These are phyloP conservation scores for Cucumis hystrix DNA, from an alignment of 306 rosid species.

Conservation along the genomic window DNA sequence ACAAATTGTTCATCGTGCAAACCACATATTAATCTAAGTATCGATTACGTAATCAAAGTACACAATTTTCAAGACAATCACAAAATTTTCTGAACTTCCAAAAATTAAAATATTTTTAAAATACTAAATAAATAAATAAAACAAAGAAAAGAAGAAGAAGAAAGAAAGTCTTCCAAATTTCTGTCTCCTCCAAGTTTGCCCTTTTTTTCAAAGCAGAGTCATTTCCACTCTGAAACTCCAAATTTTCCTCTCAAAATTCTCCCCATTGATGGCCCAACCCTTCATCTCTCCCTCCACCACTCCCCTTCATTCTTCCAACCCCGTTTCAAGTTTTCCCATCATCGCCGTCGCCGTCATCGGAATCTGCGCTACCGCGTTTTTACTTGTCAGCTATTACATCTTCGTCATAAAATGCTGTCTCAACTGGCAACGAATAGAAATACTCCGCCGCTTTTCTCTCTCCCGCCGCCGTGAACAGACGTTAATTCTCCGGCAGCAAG, in stretches of 20 bases:
- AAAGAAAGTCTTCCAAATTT: not conserved
- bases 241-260: not conserved
- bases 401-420: conserved; percentile 96
- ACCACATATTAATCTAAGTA: not conserved
- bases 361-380: conserved; percentile 75
- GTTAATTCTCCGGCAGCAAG: conserved; percentile 25
- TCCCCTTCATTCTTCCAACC: not conserved
- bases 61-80: not conserved
- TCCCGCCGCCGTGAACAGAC: conserved; percentile 35
- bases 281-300: not conserved
- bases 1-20: not conserved
- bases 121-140: no score
- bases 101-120: not conserved
- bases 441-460: conserved; percentile 46
- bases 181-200: not conserved
- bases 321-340: conserved; percentile 55
- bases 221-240: not conserved
- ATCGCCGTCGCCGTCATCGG: conserved; percentile 84
- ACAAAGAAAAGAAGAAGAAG: no score
- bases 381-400: conserved; percentile 77
- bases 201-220: not conserved
- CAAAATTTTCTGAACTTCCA: not conserved
- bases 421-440: conserved; percentile 79
- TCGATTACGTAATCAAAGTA: not conserved
- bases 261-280: not conserved